Evolutionary conservation across 2,329 filamentous ascomycete genomes (phyloP).

Genomic region (Aurifilum marmelostoma): DNA sequence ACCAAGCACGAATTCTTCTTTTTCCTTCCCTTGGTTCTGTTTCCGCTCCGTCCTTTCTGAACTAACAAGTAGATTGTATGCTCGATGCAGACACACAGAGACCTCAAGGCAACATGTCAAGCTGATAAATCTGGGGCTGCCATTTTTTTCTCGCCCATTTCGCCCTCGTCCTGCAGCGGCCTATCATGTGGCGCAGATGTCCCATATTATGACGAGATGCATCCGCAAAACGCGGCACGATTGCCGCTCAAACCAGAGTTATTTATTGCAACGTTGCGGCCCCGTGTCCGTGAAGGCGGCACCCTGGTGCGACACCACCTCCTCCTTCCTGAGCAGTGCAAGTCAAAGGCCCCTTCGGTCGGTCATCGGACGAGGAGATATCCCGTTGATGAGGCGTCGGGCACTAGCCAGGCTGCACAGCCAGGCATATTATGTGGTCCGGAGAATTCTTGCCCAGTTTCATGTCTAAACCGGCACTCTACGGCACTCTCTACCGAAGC

Average conservation of each 20-base stretch:
- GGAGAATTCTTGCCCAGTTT: background rate
- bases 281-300: background rate
- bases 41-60: background rate
- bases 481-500: background rate
- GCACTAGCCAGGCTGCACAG: background rate
- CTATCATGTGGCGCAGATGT: background rate
- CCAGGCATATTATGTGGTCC: background rate
- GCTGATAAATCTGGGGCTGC: background rate
- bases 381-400: constrained; percentile 10
- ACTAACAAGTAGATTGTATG: background rate
- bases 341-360: background rate
- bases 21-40: background rate
- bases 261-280: background rate
- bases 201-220: background rate
- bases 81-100: background rate
- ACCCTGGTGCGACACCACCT: background rate
- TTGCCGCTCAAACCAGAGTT: background rate
- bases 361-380: constrained; percentile 7
- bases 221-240: background rate
- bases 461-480: background rate
- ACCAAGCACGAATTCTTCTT: background rate
- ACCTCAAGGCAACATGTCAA: background rate
- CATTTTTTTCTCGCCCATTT: background rate
- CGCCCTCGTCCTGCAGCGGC: background rate
- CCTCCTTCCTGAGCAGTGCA: constrained; percentile 14